Evolutionary conservation across 257 asterid species (phyloP), one percentile per base, ranked within the genome.

Genomic region (Apocynum venetum): DNA sequence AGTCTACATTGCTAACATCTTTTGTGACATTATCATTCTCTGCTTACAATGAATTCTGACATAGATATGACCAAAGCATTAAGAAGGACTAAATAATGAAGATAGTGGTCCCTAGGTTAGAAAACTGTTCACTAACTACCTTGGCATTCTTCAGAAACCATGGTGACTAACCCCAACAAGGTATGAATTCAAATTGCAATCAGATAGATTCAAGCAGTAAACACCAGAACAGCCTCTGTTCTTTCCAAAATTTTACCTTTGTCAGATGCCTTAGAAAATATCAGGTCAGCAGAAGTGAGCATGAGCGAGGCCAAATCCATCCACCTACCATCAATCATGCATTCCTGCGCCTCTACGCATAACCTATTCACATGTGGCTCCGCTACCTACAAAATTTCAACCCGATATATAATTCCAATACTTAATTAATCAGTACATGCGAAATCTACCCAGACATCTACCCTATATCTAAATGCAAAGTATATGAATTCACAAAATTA

Each of bases 251-350:
- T n/a, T 12, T 78, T 72, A 96, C 99, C 98, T 89, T 93, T 93
- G 76, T 96, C 98, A 14, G 97, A 85, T 74, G 96, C 97, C 81
- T 93, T 90, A 12, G 99, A 82, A 87, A 92, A 89, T 71, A 96
- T 84, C 48, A 96, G 83, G 83, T 93, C 97, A 40, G 97, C 97
- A 56, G 98, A 90, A 74, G 97, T 86, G 13, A 96, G 88, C 97
- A 93, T 89, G 82, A 93, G 82, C 0, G 96, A 89, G 35, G 89
- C 91, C 90, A 96, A 88, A 85, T 96, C 98, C 83, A 87, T 75
- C 99, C 98, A 96, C 81, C 95, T 85, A 76, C 80, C 86, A 47
- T 76, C 86, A 35, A 88, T 49, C 88, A 93, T 80, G 84, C 91
- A 88, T 76, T 96, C 88, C 82, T 89, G 95, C 8, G 98, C 98